These are phyloP conservation scores for Ceratocystiopsis minuta DNA, from an alignment of 2,329 filamentous ascomycete species.

Conservation along the genomic window DNA sequence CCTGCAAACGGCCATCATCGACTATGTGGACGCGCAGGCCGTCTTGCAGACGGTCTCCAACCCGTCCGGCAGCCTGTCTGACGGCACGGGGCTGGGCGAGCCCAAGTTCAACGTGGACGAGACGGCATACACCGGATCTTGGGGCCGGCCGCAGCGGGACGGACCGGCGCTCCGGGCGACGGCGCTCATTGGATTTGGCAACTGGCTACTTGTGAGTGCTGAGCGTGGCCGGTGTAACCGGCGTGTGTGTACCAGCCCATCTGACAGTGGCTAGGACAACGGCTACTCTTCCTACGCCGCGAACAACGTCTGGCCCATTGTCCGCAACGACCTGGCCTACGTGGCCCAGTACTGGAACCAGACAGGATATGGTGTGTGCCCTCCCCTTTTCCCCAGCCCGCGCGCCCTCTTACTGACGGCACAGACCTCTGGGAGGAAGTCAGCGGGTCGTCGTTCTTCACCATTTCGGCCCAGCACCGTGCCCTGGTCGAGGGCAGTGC, in stretches of 20 bases:
- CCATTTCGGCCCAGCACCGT: conserved; percentile 49
- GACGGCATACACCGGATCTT: conserved; percentile 44
- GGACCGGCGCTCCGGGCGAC: conserved; percentile 62
- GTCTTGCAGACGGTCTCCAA: conserved; percentile 48
- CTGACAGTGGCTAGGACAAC: conserved; percentile 20
- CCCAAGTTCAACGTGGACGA: conserved; percentile 54
- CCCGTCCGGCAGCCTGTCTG: conserved; percentile 41
- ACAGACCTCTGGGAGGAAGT: conserved; percentile 66
- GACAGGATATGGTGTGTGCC: conserved; percentile 15
- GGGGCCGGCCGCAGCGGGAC: conserved; percentile 65
- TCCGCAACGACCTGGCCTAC: conserved; percentile 59
- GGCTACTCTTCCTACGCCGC: conserved; percentile 40
- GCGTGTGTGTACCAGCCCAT: too few relatives aligned
- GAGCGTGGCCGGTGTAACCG: too few relatives aligned
- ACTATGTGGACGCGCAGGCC: conserved; percentile 52
- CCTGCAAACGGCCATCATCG: conserved; percentile 43
- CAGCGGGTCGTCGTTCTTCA: conserved; percentile 62
- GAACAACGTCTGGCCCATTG: conserved; percentile 50
- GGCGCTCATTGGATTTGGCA: conserved; percentile 52
- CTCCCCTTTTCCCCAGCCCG: not conserved
- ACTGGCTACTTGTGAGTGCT: conserved; percentile 33
- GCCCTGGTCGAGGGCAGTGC: conserved; percentile 48
- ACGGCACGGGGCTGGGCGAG: conserved; percentile 44
- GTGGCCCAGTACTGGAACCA: conserved; percentile 40
- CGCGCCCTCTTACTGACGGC: not conserved